Evolutionary conservation across 768 basidiomycete species (phyloP).

Genomic region (Termitomyces sp.): DNA sequence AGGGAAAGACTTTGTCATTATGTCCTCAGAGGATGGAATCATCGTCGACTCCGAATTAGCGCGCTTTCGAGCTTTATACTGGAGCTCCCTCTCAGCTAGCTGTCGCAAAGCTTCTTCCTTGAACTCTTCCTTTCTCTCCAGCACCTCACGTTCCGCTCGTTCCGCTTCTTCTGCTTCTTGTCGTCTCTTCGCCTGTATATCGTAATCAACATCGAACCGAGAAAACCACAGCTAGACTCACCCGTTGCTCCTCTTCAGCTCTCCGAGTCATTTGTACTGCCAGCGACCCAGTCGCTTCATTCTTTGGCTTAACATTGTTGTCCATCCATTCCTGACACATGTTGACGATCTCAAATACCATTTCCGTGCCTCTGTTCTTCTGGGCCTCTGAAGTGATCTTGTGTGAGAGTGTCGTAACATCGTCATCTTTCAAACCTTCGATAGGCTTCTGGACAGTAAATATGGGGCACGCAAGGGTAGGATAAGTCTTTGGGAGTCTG

Average conservation of each 20-base stretch:
- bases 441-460: conserved; percentile 66
- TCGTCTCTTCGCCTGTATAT: conserved; percentile 42
- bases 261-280: conserved; percentile 76
- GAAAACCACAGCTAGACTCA: conserved; percentile 21
- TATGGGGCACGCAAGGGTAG: conserved; percentile 59
- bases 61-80: conserved; percentile 46
- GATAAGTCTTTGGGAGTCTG: conserved; percentile 82
- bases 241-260: conserved; percentile 64
- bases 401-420: conserved; percentile 51
- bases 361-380: conserved; percentile 59
- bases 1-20: conserved; percentile 56
- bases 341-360: conserved; percentile 76
- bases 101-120: conserved; percentile 60
- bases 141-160: conserved; percentile 44
- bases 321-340: conserved; percentile 70
- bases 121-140: conserved; percentile 61
- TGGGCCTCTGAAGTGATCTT: conserved; percentile 63
- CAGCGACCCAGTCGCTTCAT: conserved; percentile 62
- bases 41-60: conserved; percentile 2
- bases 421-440: conserved; percentile 50
- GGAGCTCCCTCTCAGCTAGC: conserved; percentile 44
- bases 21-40: conserved; percentile 37
- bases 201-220: not conserved
- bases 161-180: conserved; percentile 55
- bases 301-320: conserved; percentile 46